A percentile compares a stretch with the other conserved stretches of the same genome.
phyloP scores from a whole-genome alignment of 2,329 filamentous ascomycete species.

The Aspergillus novofumigatus region DNA sequence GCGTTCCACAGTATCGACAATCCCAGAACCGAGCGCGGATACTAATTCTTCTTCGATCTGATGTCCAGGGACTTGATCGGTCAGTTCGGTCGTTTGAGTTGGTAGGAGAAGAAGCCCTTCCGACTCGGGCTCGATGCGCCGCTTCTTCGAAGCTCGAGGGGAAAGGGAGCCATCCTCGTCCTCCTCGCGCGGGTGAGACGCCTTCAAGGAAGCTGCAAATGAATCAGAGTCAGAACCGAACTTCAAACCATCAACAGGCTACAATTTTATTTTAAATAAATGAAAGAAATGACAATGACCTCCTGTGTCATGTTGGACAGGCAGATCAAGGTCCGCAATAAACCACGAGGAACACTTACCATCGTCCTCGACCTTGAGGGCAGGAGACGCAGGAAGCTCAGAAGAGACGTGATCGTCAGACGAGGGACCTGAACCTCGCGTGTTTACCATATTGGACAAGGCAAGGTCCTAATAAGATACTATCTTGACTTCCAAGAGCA shows the following conservation, averaged over 20 bases:
- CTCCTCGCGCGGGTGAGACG: slow-evolving; percentile 31
- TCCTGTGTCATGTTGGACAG: background rate
- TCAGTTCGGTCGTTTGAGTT: slow-evolving; percentile 14
- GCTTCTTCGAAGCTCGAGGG: slow-evolving; percentile 37
- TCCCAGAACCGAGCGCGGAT: slow-evolving; percentile 29
- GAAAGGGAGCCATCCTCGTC: slow-evolving; percentile 31
- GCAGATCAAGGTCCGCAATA: background rate
- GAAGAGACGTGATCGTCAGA: slow-evolving; percentile 26
- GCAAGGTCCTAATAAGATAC: slow-evolving; percentile 18
- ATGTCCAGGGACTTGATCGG: slow-evolving; percentile 25
- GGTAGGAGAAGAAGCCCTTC: slow-evolving; percentile 20
- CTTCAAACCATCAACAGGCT: background rate
- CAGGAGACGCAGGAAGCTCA: slow-evolving; percentile 27
- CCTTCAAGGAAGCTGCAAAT: slow-evolving; percentile 24
- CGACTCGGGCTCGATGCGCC: slow-evolving; percentile 31
- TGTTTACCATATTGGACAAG: slow-evolving; percentile 31
- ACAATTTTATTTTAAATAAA: background rate
- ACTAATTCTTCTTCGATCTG: slow-evolving; percentile 36
- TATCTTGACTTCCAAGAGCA: slow-evolving; percentile 39
- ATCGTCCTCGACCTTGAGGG: slow-evolving; percentile 25
- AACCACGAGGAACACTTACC: slow-evolving; percentile 26
- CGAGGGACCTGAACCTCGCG: slow-evolving; percentile 24
- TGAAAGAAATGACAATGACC: background rate
- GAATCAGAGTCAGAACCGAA: slow-evolving; percentile 4
- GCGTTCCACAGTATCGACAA: slow-evolving; percentile 24